phyloP scores from a whole-genome alignment of 2,329 filamentous ascomycete genomes.

The Phialophora chinensis region DNA sequence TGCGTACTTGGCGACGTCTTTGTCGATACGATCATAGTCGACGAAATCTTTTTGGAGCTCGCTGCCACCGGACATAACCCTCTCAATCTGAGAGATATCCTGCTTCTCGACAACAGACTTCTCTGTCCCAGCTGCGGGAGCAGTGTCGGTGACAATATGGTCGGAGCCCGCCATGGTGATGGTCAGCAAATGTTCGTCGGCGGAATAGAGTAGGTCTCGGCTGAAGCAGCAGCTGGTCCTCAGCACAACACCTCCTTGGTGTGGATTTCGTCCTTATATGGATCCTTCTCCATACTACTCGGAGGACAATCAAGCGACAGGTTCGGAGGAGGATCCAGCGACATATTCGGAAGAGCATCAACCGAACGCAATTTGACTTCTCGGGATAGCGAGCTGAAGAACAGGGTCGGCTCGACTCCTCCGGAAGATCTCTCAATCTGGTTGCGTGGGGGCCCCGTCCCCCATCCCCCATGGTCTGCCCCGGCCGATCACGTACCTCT shows the following conservation, averaged over 20 bases:
- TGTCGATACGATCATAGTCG: slow-evolving; percentile 68
- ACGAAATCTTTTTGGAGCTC: slow-evolving; percentile 58
- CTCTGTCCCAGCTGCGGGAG: background rate
- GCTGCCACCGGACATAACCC: slow-evolving; percentile 42
- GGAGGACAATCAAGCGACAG: background rate
- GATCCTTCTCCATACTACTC: background rate
- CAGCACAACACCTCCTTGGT: background rate
- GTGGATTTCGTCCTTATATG: background rate
- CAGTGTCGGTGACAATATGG: background rate
- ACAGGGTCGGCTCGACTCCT: background rate
- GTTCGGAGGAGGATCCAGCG: background rate
- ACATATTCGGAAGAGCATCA: background rate
- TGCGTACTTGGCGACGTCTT: slow-evolving; percentile 73
- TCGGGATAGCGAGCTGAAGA: background rate
- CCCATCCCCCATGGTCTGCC: background rate
- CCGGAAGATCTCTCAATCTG: background rate
- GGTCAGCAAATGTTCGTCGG: background rate
- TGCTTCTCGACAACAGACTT: background rate
- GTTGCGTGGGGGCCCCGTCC: background rate
- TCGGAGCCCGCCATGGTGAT: background rate
- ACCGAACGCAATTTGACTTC: background rate
- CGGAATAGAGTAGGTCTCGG: background rate
- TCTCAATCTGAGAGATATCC: background rate
- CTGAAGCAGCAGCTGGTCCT: background rate
- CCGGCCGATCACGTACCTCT: background rate